Conservation (phyloP, 1,139 yeast species). For the Yamadazyma epiphylla region DNA sequence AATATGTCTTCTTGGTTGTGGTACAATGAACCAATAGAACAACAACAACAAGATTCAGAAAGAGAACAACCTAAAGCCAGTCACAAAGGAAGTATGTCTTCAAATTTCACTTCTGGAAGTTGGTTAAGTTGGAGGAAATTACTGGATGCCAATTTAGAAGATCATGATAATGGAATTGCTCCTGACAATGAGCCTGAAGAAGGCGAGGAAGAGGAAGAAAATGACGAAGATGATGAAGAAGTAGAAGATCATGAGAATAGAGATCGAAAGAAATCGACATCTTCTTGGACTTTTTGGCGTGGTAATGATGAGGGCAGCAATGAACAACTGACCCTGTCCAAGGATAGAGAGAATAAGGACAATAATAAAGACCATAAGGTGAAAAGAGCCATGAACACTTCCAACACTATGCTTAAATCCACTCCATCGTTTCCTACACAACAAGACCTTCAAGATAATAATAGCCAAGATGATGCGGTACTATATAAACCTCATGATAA, state of each 20-base stretch:
- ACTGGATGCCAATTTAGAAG: neutral
- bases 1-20: neutral
- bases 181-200: constrained; percentile 11
- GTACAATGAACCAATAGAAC: neutral
- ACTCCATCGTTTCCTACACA: constrained; percentile 29
- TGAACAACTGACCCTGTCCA: constrained; percentile 6
- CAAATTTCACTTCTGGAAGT: constrained; percentile 8
- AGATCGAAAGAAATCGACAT: constrained; percentile 23
- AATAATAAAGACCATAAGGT: constrained; percentile 11
- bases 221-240: constrained; percentile 27
- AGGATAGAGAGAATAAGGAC: constrained; percentile 8
- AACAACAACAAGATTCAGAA: constrained; percentile 1
- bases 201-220: constrained; percentile 22
- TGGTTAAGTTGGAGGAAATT: constrained; percentile 12
- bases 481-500: constrained; percentile 45
- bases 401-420: constrained; percentile 36
- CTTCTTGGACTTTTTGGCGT: constrained; percentile 40
- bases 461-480: constrained; percentile 39
- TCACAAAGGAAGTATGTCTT: constrained; percentile 7
- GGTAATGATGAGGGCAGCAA: constrained; percentile 7
- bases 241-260: constrained; percentile 29
- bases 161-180: constrained; percentile 5
- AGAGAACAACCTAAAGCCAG: constrained; percentile 2
- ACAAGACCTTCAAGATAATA: constrained; percentile 20
- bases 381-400: constrained; percentile 7